phyloP scores from a whole-genome alignment of 371 early-diverging fungal species.

The Mortierella sp. region DNA sequence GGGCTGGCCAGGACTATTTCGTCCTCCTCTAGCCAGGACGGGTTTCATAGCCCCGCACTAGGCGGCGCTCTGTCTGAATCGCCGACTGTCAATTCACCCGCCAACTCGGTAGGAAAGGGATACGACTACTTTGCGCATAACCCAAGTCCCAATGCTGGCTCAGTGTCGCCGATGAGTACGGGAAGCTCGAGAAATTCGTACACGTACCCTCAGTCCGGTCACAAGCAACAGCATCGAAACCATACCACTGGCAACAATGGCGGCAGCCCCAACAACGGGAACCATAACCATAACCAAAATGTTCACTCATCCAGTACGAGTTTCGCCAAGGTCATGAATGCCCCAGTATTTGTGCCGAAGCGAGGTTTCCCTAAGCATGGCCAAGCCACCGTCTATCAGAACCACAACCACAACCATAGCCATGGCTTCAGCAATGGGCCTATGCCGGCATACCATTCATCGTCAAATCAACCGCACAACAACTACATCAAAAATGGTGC shows the following conservation, averaged over 20 bases:
- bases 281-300: constrained; percentile 21
- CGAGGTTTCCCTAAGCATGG: constrained; percentile 20
- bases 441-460: constrained; percentile 3
- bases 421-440: constrained; percentile 14
- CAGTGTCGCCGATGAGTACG: constrained; percentile 48
- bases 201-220: constrained; percentile 16
- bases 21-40: constrained; percentile 50
- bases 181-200: constrained; percentile 25
- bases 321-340: constrained; percentile 33
- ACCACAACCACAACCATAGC: too few species aligned
- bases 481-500: constrained; percentile 11
- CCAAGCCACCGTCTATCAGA: constrained; percentile 38
- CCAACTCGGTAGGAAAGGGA: constrained; percentile 20
- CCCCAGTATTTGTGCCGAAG: constrained; percentile 25
- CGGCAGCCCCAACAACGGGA: constrained; percentile 14
- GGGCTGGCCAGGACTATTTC: constrained; percentile 44
- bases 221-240: constrained; percentile 18
- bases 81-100: constrained; percentile 35
- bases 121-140: constrained; percentile 45
- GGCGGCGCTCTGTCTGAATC: constrained; percentile 27
- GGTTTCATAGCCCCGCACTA: constrained; percentile 33
- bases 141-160: constrained; percentile 22
- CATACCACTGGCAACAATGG: constrained; percentile 15
- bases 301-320: constrained; percentile 16
- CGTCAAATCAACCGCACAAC: constrained; percentile 14